These are phyloP conservation scores for Neofusicoccum parvum DNA, from an alignment of 2,329 filamentous ascomycete species.

Conservation along the genomic window DNA sequence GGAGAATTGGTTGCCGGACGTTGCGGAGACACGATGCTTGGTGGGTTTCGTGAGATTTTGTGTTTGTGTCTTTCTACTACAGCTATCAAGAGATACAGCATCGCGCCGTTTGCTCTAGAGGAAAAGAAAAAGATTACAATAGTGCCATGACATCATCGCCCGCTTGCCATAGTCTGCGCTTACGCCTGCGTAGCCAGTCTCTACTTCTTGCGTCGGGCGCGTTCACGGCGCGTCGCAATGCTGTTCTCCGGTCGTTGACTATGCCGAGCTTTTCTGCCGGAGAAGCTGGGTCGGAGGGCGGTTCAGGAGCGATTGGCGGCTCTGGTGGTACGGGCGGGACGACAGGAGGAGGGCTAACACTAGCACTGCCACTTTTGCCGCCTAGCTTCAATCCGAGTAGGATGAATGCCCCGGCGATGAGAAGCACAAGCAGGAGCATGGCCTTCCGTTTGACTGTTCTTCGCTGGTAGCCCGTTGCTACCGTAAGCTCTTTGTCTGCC, in stretches of 20 bases:
- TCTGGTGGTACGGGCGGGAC: constrained; percentile 7
- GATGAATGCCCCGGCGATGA: constrained; percentile 84
- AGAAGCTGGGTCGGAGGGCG: not conserved
- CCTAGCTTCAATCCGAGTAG: constrained; percentile 77
- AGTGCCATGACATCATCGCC: constrained; percentile 19
- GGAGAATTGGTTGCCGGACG: not conserved
- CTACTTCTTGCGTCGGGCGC: not conserved
- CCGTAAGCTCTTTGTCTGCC: constrained; percentile 87
- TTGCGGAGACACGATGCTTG: too few relatives aligned
- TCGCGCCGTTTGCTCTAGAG: not conserved
- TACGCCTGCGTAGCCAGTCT: constrained; percentile 17
- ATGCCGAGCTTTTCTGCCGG: not conserved
- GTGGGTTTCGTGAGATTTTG: not conserved
- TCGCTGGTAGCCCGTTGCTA: constrained; percentile 86
- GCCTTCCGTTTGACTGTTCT: constrained; percentile 89
- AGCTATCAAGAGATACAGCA: not conserved
- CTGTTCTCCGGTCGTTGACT: not conserved
- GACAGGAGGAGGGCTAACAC: constrained; percentile 11
- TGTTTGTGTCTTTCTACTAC: not conserved
- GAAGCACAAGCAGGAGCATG: constrained; percentile 80
- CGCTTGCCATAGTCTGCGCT: constrained; percentile 2
- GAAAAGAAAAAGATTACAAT: constrained; percentile 1
- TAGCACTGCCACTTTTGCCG: constrained; percentile 7
- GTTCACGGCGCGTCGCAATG: not conserved
- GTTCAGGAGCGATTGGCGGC: constrained; percentile 2